Conservation (phyloP, 2,329 filamentous ascomycete species). For the Pyrenochaeta sp. region DNA sequence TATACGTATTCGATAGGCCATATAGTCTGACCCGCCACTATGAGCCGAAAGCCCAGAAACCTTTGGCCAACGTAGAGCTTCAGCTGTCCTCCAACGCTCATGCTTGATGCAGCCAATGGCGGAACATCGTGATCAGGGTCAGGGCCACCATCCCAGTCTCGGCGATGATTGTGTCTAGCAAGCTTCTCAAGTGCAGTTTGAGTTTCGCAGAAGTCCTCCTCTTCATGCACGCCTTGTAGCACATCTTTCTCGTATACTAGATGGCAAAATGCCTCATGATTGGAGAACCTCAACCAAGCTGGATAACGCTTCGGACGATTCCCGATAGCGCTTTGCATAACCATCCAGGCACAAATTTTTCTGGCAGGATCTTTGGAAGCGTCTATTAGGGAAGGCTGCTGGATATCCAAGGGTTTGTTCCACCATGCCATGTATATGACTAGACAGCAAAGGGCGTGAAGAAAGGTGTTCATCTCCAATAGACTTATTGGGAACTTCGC, state of each 20-base stretch:
- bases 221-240: neutral
- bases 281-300: neutral
- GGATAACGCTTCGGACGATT: neutral
- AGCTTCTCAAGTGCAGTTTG: neutral
- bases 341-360: constrained; percentile 4
- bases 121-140: neutral
- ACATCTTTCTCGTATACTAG: neutral
- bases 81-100: neutral
- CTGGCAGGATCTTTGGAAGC: neutral
- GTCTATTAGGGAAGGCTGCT: constrained; percentile 11
- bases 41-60: neutral
- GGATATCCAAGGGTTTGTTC: constrained; percentile 38
- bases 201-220: neutral
- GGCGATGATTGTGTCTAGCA: neutral
- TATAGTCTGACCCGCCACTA: neutral
- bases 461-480: constrained; percentile 68
- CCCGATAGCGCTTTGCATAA: neutral
- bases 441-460: constrained; percentile 50
- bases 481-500: constrained; percentile 54
- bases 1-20: neutral
- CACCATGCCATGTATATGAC: constrained; percentile 42
- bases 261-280: neutral
- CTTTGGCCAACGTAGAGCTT: neutral
- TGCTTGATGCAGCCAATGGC: neutral
- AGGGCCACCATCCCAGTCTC: neutral